Evolutionary conservation across 441 rosid species (phyloP).

Genomic region (Populus hybrid): DNA sequence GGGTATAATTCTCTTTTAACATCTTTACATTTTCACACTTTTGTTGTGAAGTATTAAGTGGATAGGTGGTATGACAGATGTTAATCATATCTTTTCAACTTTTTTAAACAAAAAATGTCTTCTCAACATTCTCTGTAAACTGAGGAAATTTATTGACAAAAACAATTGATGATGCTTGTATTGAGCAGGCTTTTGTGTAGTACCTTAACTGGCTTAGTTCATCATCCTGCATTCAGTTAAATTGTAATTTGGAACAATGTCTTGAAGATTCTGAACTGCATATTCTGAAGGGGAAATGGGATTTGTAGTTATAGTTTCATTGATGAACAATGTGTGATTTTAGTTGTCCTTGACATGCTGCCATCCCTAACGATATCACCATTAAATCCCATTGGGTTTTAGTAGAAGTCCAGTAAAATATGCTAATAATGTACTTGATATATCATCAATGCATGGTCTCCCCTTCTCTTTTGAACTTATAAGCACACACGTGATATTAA

Average conservation of each 20-base stretch:
- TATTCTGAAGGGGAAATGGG: not conserved
- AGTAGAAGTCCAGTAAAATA: not conserved
- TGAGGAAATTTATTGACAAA: not conserved
- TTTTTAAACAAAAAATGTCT: not conserved
- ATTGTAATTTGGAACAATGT: not conserved
- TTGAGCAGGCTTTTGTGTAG: not conserved
- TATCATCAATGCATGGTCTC: not conserved
- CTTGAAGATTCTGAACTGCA: not conserved
- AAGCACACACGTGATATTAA: not conserved
- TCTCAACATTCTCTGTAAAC: not conserved
- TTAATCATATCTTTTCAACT: too few species aligned
- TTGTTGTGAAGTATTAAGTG: not conserved
- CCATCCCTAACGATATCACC: not conserved
- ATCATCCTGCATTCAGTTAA: not conserved
- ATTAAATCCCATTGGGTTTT: not conserved
- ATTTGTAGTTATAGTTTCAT: not conserved
- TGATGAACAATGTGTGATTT: not conserved
- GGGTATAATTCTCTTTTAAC: constrained; percentile 37
- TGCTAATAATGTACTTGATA: not conserved
- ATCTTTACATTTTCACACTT: not conserved
- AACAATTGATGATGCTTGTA: not conserved
- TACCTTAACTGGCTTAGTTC: not conserved
- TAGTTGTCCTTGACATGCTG: not conserved
- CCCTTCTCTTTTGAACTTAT: not conserved
- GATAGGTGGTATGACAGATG: not conserved